Base-by-base conservation (phyloP, 2,329 filamentous ascomycete genomes). In the Tothia fuscella region DNA sequence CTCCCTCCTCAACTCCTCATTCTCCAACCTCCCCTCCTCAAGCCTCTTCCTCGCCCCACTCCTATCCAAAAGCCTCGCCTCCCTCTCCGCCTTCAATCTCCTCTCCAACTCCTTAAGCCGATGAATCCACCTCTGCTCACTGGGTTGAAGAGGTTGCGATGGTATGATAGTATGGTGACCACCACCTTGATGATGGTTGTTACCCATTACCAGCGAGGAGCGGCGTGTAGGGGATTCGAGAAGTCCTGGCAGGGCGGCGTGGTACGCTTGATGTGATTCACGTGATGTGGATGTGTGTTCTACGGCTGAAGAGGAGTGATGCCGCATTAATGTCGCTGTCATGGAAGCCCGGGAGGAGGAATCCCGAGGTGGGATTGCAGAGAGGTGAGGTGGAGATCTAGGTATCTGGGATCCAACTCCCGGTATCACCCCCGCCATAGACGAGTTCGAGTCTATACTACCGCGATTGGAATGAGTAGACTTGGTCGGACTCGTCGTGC, bases 61-160 rank as follows among this genome's bases (percentile, higher is more conserved):
- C 3, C 91, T 76, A 62, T 98, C 91, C 44, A 93, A 67, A 41
- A 93, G 67, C 33, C 91, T 68, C 1, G 80, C 87, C 60, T 96
- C 91, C 12, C 91, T 69, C 64, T 98, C 91, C 34, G 83, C 79
- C 59, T 94, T 93, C 14, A 98, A 68, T 51, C 93, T 77, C 49
- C 80, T 74, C 66, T 98, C 91, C 50, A 96, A 67, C 56, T 96
- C 88, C 44, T 85, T 78, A 25, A 96, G 68, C 5, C 91, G 69
- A 48, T 93, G 75, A 49, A 93, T 78, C 85, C 86, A 94, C 50
- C 82, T 76, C 49, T 83, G 80, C 51, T 89, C 81, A 29, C 67
- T 68, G 2, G 65, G 64, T 38, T 66, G 60, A 21, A 63, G 22
- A 2, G 39, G 39, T 33, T 48, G 47, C 32, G 38, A 41, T 20